Conservation (phyloP, 345 rosid genomes). For the Litchi chinensis region DNA sequence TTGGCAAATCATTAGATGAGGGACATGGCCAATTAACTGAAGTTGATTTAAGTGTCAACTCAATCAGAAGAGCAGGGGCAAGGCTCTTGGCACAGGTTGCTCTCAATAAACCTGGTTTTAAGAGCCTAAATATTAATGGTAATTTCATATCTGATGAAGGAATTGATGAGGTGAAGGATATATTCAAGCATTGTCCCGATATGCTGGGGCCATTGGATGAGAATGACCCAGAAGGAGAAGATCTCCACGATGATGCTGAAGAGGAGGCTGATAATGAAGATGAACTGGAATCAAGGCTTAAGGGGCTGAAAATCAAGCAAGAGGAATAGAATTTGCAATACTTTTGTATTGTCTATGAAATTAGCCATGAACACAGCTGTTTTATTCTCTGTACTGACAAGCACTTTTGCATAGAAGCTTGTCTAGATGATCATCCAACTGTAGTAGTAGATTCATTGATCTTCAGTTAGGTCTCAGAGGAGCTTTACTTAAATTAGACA, state of each 20-base stretch:
- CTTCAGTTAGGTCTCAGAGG: conserved; percentile 15
- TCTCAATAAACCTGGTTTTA: conserved; percentile 55
- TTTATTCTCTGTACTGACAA: neutral
- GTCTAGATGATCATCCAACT: conserved; percentile 10
- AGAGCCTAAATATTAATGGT: conserved; percentile 63
- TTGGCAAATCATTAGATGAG: conserved; percentile 68
- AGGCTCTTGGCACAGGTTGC: conserved; percentile 64
- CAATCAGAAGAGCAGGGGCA: conserved; percentile 72
- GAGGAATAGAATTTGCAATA: conserved; percentile 33
- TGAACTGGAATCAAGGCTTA: conserved; percentile 74
- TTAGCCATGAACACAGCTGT: neutral
- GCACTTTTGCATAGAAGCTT: conserved; percentile 15
- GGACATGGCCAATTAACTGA: conserved; percentile 63
- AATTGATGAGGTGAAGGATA: conserved; percentile 70
- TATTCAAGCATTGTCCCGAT: conserved; percentile 53
- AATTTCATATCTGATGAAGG: conserved; percentile 90
- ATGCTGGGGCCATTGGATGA: conserved; percentile 76
- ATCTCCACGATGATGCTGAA: conserved; percentile 60
- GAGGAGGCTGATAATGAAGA: conserved; percentile 53
- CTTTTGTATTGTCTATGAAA: neutral
- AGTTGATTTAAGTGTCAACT: conserved; percentile 73
- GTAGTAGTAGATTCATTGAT: conserved; percentile 15
- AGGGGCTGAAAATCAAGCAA: conserved; percentile 63
- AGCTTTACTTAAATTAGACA: neutral
- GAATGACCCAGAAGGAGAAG: conserved; percentile 82